phyloP scores from a whole-genome alignment of 768 basidiomycete genomes.

The Amanita inopinata region DNA sequence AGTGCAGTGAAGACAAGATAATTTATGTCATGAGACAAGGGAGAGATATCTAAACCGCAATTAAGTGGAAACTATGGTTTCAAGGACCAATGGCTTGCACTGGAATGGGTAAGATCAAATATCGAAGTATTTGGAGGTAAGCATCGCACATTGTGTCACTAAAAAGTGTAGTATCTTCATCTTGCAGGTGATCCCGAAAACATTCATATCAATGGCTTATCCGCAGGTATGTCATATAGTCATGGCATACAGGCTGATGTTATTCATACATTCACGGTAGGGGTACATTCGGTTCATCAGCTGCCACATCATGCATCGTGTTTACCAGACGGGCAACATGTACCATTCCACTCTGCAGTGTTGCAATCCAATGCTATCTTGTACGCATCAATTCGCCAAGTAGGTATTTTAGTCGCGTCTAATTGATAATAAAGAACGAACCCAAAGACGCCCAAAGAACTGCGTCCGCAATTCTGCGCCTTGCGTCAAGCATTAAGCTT shows the following conservation, averaged over 20 bases:
- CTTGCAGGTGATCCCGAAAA: slow-evolving; percentile 48
- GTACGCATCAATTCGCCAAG: slow-evolving; percentile 25
- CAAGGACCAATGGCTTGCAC: slow-evolving; percentile 74
- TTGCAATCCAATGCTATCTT: slow-evolving; percentile 71
- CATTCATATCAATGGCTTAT: slow-evolving; percentile 59
- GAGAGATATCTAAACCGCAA: no score
- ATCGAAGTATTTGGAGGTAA: slow-evolving; percentile 62
- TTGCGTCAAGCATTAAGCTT: slow-evolving; percentile 48
- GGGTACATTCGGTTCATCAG: slow-evolving; percentile 70
- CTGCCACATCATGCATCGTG: slow-evolving; percentile 59
- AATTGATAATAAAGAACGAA: slow-evolving; percentile 25
- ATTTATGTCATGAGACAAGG: no score
- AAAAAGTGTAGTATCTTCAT: background rate
- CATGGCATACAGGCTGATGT: no score
- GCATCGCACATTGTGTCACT: background rate
- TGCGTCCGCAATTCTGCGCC: slow-evolving; percentile 53
- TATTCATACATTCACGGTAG: slow-evolving; percentile 22
- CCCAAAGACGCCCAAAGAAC: slow-evolving; percentile 51
- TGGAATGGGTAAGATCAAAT: slow-evolving; percentile 65
- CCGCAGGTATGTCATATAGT: slow-evolving; percentile 39
- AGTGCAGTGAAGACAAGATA: no score
- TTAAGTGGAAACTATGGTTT: slow-evolving; percentile 74
- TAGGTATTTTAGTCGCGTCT: background rate
- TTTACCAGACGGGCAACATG: slow-evolving; percentile 41
- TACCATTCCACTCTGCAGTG: slow-evolving; percentile 58